Base-by-base conservation (phyloP, 1,284 basidiomycete genomes). In the Irpex rosettiformis region DNA sequence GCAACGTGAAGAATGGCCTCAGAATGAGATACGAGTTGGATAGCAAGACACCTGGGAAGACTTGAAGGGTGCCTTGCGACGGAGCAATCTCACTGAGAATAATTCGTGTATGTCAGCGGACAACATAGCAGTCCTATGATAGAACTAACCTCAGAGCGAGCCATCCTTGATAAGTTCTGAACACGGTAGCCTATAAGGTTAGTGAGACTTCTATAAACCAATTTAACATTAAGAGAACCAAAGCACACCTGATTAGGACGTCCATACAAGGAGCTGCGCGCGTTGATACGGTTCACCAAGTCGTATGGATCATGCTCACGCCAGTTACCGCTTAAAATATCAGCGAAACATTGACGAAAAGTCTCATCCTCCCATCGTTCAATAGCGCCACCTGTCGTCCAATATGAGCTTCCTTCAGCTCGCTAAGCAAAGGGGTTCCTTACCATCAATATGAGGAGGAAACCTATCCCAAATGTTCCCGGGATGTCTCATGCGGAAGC, bases 131-230 rank as follows among this genome's bases (percentile, higher is more conserved):
- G 8, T 21, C 21, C 16, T 11, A 51, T 47, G 42, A 29, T 18
- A 8, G n/a, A 29, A 61, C 65, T 11, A 51, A 86, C 84, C 81
- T 86, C 72, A 89, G 75, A 2, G 86, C 80, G 24, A 87, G 70
- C 87, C 87, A 88, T 28, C 89, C 90, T 69, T 95, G 93, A 74
- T 91, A 90, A 0, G 91, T 89, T 54, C 92, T 77, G 73, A 94
- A 93, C 3, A 94, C 83, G 37, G 75, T 84, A 6, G 84, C 75
- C 75, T 85, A 48, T 10, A 60, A 59, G 53, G 18, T 52, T n/a
- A 40, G 18, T 48, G 11, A 25, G 22, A 27, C 3, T 33, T 1
- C 10, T 4, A 40, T 22, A 8, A 10, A 18, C 21, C 21, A 30
- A 25, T 45, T 30, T 37, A 11, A 33, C 33, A 7, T 11, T 2